phyloP scores from a whole-genome alignment of 176 grass and related monocot species.

The Neostapfia colusana region DNA sequence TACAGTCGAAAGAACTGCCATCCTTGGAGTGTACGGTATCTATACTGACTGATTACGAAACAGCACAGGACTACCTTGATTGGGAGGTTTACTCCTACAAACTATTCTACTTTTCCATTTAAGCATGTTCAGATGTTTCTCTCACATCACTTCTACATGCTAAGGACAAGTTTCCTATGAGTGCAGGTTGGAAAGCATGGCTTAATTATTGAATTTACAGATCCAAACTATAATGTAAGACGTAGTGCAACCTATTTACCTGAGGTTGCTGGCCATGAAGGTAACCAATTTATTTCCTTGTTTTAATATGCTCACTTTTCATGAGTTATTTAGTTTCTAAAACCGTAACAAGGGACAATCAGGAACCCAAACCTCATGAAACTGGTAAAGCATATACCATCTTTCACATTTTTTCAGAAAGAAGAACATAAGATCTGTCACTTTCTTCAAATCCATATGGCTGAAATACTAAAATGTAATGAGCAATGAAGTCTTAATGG shows the following conservation, averaged over 20 bases:
- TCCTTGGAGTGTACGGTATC: conserved; percentile 95
- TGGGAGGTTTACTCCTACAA: conserved; percentile 70
- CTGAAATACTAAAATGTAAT: conserved; percentile 9
- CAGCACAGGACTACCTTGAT: conserved; percentile 77
- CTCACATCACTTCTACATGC: conserved; percentile 2
- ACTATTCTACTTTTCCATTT: conserved; percentile 10
- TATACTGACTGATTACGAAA: conserved; percentile 81
- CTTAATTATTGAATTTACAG: conserved; percentile 95
- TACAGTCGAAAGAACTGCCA: conserved; percentile 85
- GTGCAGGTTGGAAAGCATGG: conserved; percentile 93
- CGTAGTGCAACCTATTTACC: conserved; percentile 91
- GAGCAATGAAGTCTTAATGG: background rate
- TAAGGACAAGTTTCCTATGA: conserved; percentile 4
- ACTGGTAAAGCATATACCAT: background rate
- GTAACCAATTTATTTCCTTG: conserved; percentile 35
- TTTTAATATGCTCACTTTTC: background rate
- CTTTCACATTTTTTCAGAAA: background rate
- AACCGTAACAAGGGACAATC: background rate
- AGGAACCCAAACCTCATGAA: background rate
- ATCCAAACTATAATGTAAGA: conserved; percentile 74
- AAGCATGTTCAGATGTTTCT: background rate
- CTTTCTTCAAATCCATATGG: background rate
- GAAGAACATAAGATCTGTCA: background rate
- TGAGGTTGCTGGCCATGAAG: conserved; percentile 96
- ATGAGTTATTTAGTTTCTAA: conserved; percentile 6